Base-by-base conservation (phyloP, 345 rosid species). In the Anacardium occidentale region DNA sequence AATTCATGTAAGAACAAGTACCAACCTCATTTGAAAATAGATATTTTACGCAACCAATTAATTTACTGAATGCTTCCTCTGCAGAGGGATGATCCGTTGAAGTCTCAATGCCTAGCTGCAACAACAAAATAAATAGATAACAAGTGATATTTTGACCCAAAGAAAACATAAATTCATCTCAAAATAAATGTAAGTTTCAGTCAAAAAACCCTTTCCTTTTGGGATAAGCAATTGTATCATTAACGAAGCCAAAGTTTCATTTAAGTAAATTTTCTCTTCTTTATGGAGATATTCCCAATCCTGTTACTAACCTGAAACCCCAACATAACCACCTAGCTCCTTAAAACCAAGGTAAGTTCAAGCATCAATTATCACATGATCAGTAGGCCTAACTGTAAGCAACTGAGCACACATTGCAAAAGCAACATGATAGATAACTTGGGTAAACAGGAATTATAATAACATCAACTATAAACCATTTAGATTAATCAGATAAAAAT, bases 11-110 rank as follows among this genome's bases (percentile, higher is more conserved):
- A 24, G 51, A 75, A 42, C 56, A 59, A 51, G 13, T 44, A 84
- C 93, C 74, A 83, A 94, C 98, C 98, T 89, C 91, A 70, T 83
- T 76, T 14, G 98, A 88, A 74, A 92, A 90, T 18, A 89, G 68
- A 75, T 74, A 81, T 69, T 71, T 73, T 63, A 94, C 57, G 20
- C 89, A 91, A 55, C 79, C 78, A 81, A 75, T 62, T 29, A 94
- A 72, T 42, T 87, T 86, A 64, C 83, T 83, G 88, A 82, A 83
- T 48, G 91, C 90, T 74, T 92, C 90, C 81, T 79, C 82, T 59
- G 75, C 84, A 48, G 93, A 79, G 73, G 86, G 83, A 72, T 64
- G 80, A 83, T 83, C 81, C 62, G 18, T 70, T 58, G 74, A 72
- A 72, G 85, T 84, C 57, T 65, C 45, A 70, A 89, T 80, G 37